These are phyloP conservation scores for Selenicereus undatus DNA, from an alignment of 148 eudicot species.

Conservation along the genomic window DNA sequence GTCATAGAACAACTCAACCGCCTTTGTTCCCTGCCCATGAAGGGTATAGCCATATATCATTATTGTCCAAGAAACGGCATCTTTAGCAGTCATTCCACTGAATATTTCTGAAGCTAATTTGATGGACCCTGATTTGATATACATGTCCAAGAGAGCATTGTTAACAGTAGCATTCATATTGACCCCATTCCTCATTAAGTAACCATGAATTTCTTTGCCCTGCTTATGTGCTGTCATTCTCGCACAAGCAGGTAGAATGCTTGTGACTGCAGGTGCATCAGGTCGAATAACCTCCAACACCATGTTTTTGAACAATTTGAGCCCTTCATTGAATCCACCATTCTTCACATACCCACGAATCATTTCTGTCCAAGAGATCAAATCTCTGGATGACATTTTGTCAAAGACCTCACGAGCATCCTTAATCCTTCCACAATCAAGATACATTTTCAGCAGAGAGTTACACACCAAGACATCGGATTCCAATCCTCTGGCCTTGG, in stretches of 20 bases:
- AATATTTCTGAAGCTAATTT: slow-evolving; percentile 54
- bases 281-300: slow-evolving; percentile 41
- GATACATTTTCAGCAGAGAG: slow-evolving; percentile 62
- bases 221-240: slow-evolving; percentile 70
- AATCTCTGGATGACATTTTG: slow-evolving; percentile 46
- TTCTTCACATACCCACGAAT: slow-evolving; percentile 60
- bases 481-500: slow-evolving; percentile 45
- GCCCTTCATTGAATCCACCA: slow-evolving; percentile 66
- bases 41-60: slow-evolving; percentile 64
- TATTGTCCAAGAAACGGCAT: slow-evolving; percentile 64
- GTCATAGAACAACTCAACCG: slow-evolving; percentile 45
- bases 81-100: slow-evolving; percentile 38
- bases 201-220: slow-evolving; percentile 66
- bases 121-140: slow-evolving; percentile 58
- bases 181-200: slow-evolving; percentile 47
- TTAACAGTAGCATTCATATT: slow-evolving; percentile 41
- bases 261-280: slow-evolving; percentile 47
- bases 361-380: slow-evolving; percentile 72
- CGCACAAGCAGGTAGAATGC: slow-evolving; percentile 68
- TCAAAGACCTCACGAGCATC: slow-evolving; percentile 56
- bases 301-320: slow-evolving; percentile 60
- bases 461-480: slow-evolving; percentile 53
- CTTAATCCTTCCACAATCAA: slow-evolving; percentile 51
- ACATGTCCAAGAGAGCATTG: slow-evolving; percentile 74
- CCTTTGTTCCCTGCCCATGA: slow-evolving; percentile 58